Evolutionary conservation across 371 early-diverging fungal genomes (phyloP), one percentile per base, ranked within the genome.

Genomic region (Caulochytrium protostelioides): DNA sequence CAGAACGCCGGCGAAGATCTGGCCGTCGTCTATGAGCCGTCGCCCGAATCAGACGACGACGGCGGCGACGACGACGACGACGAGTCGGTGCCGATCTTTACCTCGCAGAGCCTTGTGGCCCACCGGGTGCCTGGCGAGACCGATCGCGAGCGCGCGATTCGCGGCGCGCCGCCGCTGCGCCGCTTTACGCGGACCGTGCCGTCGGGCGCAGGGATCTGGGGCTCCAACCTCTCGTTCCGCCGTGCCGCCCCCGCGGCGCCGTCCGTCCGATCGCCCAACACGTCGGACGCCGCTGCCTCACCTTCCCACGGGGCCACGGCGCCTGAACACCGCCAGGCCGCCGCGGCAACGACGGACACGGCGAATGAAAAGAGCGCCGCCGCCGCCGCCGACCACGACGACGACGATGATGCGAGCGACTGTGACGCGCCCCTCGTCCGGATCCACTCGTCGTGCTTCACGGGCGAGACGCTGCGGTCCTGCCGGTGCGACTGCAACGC

Each of bases 391-490:
- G 30, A 9, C 12, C 27, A 10, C 8, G 7, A 7, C 18, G 22
- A n/a, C 23, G 14, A 6, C 17, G 23, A 5, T 27, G 16, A 27
- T 34, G 8, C n/a, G 14, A 9, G 23, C 22, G 10, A 14, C 8
- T 10, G 14, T 12, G 33, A 34, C n/a, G 47, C 65, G 4, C 82
- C 90, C 4, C 50, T 90, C 32, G 82, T 76, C 3, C 72, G 91
- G 15, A 85, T 94, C 27, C 95, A 94, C 42, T 89, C 90, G 1
- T 86, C 83, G 43, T 94, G 95, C 45, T 91, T 84, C 43, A 94
- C 95, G 0, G 91, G 95, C 23, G 95, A 94, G 52, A 86, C 84
- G 0, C 74, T 91, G 1, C 74, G 76, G 28, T 83, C 83, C 3
- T 70, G 70, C 32, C 70, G 95, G 10, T 94, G 95, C 55, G 95